These are phyloP conservation scores for Venturiaceae sp. DNA, from an alignment of 2,329 filamentous ascomycete genomes.

Conservation along the genomic window DNA sequence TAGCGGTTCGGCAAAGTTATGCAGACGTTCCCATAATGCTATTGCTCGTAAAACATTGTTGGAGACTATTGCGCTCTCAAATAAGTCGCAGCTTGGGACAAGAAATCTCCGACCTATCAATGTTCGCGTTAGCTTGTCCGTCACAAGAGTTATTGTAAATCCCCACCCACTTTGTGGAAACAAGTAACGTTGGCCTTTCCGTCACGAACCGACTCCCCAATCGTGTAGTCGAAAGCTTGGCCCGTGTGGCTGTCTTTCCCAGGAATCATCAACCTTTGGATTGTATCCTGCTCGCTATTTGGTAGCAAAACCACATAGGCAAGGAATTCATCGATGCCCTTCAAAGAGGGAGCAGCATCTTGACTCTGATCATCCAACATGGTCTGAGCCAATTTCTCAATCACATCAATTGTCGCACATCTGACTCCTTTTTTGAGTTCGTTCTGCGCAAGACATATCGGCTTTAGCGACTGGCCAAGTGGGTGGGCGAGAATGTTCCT, in stretches of 20 bases:
- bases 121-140: too few species aligned
- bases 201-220: conserved; percentile 18
- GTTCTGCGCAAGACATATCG: conserved; percentile 14
- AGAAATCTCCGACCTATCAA: too few species aligned
- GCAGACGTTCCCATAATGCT: too few species aligned
- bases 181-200: conserved; percentile 19
- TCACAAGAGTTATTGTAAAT: too few species aligned
- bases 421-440: conserved; percentile 16
- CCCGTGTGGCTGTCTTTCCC: conserved; percentile 18
- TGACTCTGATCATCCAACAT: conserved; percentile 16
- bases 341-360: conserved; percentile 12
- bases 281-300: conserved; percentile 14
- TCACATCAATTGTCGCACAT: conserved; percentile 13
- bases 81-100: too few species aligned
- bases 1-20: too few species aligned
- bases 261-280: conserved; percentile 16
- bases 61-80: too few species aligned
- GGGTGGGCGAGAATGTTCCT: conserved; percentile 16
- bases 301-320: conserved; percentile 16
- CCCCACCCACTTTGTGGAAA: too few species aligned
- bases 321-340: conserved; percentile 18
- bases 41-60: too few species aligned
- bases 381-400: conserved; percentile 12
- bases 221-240: conserved; percentile 17
- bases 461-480: conserved; percentile 14